A percentile compares a stretch with the other conserved stretches of the same genome.
These are phyloP conservation scores for Annona cherimola DNA, from an alignment of 164 flowering plant species.

Conservation along the genomic window DNA sequence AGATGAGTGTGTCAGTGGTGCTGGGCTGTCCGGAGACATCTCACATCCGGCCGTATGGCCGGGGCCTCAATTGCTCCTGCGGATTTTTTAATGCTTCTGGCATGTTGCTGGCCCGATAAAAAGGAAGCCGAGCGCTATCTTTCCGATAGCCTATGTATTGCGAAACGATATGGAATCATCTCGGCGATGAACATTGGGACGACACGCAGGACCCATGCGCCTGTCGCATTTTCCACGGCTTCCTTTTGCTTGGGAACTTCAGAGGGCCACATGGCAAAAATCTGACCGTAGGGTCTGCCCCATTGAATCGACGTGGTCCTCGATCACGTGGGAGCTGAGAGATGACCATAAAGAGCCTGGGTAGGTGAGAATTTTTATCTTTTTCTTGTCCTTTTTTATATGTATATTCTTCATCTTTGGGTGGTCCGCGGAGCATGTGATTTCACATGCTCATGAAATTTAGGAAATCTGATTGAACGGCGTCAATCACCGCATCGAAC, in stretches of 20 bases:
- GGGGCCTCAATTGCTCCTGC: background rate
- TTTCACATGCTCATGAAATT: background rate
- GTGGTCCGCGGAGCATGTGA: background rate
- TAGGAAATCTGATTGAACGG: too few species aligned
- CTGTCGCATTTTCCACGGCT: slow-evolving; percentile 28
- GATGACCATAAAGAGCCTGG: background rate
- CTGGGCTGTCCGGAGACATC: background rate
- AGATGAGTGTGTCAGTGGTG: background rate
- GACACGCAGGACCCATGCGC: background rate
- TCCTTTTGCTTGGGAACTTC: slow-evolving; percentile 47
- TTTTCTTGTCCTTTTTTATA: background rate
- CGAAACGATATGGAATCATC: background rate
- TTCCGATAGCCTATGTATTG: background rate
- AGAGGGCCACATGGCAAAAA: slow-evolving; percentile 19
- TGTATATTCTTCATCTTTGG: background rate
- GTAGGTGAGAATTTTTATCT: background rate
- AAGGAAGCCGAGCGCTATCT: background rate
- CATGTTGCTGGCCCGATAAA: background rate
- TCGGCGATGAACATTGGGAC: background rate
- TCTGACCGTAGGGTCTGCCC: background rate
- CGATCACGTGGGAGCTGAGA: background rate
- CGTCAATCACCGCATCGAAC: too few species aligned
- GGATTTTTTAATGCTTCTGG: background rate
- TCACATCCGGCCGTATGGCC: background rate
- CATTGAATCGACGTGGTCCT: background rate